A percentile compares a stretch with the other conserved stretches of the same genome.
These are phyloP conservation scores for Zalaria obscura DNA, from an alignment of 2,329 filamentous ascomycete species.

Conservation along the genomic window DNA sequence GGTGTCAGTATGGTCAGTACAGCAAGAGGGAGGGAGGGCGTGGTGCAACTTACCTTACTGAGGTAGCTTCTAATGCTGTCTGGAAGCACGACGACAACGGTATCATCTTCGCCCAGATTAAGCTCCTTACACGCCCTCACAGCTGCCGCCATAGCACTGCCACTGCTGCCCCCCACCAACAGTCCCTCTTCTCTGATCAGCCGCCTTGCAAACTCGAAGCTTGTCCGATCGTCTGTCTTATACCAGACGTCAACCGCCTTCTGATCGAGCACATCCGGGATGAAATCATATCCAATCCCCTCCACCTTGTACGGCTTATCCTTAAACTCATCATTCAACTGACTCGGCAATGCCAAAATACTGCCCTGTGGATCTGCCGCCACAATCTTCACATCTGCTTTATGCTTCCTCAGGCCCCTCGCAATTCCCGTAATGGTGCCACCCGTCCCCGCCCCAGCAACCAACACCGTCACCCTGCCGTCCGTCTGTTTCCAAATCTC, in stretches of 20 bases:
- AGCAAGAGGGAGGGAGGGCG: not conserved
- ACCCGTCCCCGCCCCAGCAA: constrained; percentile 88
- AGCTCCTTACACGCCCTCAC: constrained; percentile 64
- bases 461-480: constrained; percentile 66
- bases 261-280: constrained; percentile 82
- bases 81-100: constrained; percentile 80
- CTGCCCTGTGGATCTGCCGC: constrained; percentile 88
- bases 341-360: constrained; percentile 69
- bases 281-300: constrained; percentile 96
- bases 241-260: constrained; percentile 83
- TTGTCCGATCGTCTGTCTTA: constrained; percentile 89
- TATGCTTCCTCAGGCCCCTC: constrained; percentile 76
- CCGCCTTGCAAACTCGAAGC: constrained; percentile 78
- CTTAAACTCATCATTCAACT: constrained; percentile 62
- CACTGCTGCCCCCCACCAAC: constrained; percentile 83
- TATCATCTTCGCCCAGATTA: constrained; percentile 66
- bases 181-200: constrained; percentile 91
- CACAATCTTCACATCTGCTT: constrained; percentile 69
- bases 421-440: constrained; percentile 89
- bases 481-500: constrained; percentile 86
- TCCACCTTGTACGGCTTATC: constrained; percentile 95
- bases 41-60: constrained; percentile 52
- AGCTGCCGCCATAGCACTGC: constrained; percentile 76
- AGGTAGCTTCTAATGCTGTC: constrained; percentile 97
- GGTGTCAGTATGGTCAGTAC: not conserved